Conservation (phyloP, 352 stramenopile genomes). For the Paralagenidium karlingii region DNA sequence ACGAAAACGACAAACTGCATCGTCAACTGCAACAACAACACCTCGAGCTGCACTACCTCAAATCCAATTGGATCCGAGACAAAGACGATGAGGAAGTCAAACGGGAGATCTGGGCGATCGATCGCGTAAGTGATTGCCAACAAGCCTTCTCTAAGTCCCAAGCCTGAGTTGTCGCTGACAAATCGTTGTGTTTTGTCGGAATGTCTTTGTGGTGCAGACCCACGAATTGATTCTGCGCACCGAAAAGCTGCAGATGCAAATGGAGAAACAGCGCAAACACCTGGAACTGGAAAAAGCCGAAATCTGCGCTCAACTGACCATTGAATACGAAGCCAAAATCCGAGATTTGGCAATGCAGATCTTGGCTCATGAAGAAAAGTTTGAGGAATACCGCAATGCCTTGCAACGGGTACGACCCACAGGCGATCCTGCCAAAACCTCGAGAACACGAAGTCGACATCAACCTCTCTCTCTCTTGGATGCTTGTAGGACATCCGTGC, state of each 20-base stretch:
- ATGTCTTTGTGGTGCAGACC: constrained; percentile 20
- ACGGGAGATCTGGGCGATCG: neutral
- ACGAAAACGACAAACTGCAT: too few relatives aligned
- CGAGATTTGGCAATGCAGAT: constrained; percentile 33
- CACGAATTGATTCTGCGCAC: constrained; percentile 31
- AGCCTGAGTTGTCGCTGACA: constrained; percentile 29
- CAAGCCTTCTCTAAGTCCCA: constrained; percentile 20
- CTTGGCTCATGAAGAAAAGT: constrained; percentile 39
- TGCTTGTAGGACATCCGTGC: too few relatives aligned
- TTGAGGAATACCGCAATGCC: constrained; percentile 37
- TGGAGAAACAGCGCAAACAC: constrained; percentile 11
- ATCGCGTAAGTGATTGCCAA: constrained; percentile 3
- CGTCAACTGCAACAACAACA: too few relatives aligned
- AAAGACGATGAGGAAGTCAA: constrained; percentile 3
- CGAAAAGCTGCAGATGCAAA: constrained; percentile 15
- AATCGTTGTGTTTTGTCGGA: too few relatives aligned
- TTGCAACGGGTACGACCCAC: constrained; percentile 45
- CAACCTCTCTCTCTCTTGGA: too few relatives aligned
- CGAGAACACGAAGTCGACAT: too few relatives aligned
- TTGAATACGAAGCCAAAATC: constrained; percentile 47
- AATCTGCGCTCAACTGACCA: constrained; percentile 25
- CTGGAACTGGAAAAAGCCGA: constrained; percentile 23
- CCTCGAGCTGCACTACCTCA: too few relatives aligned
- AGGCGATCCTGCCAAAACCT: too few relatives aligned
- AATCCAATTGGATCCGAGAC: neutral